phyloP scores from a whole-genome alignment of 1,139 yeast species.

The Entelexis paramagnoliae region DNA sequence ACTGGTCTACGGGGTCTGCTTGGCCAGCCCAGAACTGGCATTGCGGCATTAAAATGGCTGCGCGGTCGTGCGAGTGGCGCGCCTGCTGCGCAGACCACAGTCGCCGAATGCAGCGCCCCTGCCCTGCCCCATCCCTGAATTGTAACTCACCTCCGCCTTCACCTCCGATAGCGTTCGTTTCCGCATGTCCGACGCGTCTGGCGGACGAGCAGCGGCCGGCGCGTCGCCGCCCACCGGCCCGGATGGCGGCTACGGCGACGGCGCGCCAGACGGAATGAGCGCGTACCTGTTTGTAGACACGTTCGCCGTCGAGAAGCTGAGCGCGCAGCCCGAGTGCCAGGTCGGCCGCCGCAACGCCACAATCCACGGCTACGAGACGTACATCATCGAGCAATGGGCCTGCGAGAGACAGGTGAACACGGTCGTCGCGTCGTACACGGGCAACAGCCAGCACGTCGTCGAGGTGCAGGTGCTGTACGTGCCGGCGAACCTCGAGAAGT shows the following conservation, averaged over 20 bases:
- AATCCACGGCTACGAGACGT: conserved; percentile 63
- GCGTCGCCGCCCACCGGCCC: neutral
- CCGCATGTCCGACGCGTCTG: neutral
- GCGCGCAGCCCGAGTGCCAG: conserved; percentile 22
- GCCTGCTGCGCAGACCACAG: neutral
- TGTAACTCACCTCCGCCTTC: neutral
- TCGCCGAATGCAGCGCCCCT: neutral
- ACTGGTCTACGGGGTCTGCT: too few relatives aligned
- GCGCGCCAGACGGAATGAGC: conserved; percentile 9
- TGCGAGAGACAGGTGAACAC: conserved; percentile 57
- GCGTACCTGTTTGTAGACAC: conserved; percentile 25
- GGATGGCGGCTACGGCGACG: neutral
- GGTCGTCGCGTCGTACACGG: conserved; percentile 73
- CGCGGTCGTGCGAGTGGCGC: too few relatives aligned
- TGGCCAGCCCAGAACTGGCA: too few relatives aligned
- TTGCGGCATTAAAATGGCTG: too few relatives aligned
- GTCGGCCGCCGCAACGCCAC: conserved; percentile 18
- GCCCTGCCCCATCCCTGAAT: conserved; percentile 2
- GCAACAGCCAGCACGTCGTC: conserved; percentile 55
- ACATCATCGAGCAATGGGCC: conserved; percentile 92
- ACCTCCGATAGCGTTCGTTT: neutral
- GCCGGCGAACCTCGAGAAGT: conserved; percentile 43
- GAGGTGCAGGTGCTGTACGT: conserved; percentile 51
- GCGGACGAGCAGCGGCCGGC: neutral
- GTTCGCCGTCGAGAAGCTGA: conserved; percentile 21